These are phyloP conservation scores for Corymbia maculata DNA, from an alignment of 345 rosid species.

Conservation along the genomic window DNA sequence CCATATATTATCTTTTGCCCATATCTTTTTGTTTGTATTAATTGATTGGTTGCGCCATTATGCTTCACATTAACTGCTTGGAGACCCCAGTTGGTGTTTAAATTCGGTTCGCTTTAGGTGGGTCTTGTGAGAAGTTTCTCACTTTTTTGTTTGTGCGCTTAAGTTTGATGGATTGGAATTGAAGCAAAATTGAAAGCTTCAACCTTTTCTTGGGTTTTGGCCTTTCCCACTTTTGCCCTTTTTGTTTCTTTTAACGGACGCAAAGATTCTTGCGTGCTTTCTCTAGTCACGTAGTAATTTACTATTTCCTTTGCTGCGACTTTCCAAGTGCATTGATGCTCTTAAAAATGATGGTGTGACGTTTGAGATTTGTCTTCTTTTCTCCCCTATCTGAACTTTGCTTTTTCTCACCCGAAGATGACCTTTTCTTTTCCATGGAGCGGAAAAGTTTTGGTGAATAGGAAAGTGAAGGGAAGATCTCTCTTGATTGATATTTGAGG, in stretches of 20 bases:
- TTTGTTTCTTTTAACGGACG: slow-evolving; percentile 6
- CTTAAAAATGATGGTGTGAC: not conserved
- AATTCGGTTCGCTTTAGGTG: not conserved
- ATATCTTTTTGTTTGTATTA: not conserved
- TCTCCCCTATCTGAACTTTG: not conserved
- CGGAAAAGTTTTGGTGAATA: not conserved
- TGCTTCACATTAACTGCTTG: not conserved
- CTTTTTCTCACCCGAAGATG: not conserved
- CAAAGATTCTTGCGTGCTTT: slow-evolving; percentile 16
- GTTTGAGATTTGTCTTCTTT: not conserved
- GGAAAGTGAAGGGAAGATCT: not conserved
- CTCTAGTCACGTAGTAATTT: slow-evolving; percentile 1
- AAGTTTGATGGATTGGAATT: slow-evolving; percentile 1
- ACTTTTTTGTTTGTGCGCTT: not conserved
- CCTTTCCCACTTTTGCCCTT: not conserved
- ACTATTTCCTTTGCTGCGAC: slow-evolving; percentile 9
- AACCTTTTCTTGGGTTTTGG: not conserved
- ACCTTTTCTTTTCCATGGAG: not conserved
- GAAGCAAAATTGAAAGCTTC: slow-evolving; percentile 6
- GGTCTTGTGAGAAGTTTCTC: not conserved
- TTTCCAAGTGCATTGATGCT: slow-evolving; percentile 12
- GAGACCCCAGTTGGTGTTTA: not conserved
- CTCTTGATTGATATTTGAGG: not conserved
- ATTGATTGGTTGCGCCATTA: not conserved
- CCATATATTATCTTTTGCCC: not conserved